Conservation (phyloP, 192 early-diverging fungal species). For the Backusella westeae region DNA sequence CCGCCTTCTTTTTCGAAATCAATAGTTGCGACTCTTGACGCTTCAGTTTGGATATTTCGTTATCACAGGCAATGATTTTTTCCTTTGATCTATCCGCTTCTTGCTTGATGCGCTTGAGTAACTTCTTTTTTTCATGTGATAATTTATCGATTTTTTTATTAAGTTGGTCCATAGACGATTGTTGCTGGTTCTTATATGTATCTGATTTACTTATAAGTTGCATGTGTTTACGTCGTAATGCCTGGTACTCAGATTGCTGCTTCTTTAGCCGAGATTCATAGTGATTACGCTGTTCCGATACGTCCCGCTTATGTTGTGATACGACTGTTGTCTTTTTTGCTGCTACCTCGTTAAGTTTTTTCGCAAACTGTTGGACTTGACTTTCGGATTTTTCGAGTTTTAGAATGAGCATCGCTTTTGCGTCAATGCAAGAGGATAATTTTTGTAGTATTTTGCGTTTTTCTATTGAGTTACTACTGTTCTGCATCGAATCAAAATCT, state of each 20-base stretch:
- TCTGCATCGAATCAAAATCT: neutral
- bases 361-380: neutral
- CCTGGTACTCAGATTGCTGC: conserved; percentile 16
- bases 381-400: conserved; percentile 14
- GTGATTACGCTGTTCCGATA: conserved; percentile 3
- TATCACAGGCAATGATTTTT: neutral
- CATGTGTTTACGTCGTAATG: conserved; percentile 14
- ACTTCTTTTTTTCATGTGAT: conserved; percentile 29
- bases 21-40: conserved; percentile 8
- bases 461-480: neutral
- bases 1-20: conserved; percentile 3
- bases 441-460: neutral
- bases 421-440: neutral
- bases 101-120: conserved; percentile 26
- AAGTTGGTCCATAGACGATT: conserved; percentile 11
- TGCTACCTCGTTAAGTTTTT: conserved; percentile 1
- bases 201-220: conserved; percentile 17
- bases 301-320: conserved; percentile 13
- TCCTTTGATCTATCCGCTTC: conserved; percentile 25
- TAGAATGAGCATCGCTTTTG: neutral
- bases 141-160: conserved; percentile 2
- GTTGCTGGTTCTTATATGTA: conserved; percentile 1
- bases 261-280: conserved; percentile 18
- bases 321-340: neutral
- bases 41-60: conserved; percentile 8